These are phyloP conservation scores for Umbellularia californica DNA, from an alignment of 164 flowering plant genomes.

Conservation along the genomic window DNA sequence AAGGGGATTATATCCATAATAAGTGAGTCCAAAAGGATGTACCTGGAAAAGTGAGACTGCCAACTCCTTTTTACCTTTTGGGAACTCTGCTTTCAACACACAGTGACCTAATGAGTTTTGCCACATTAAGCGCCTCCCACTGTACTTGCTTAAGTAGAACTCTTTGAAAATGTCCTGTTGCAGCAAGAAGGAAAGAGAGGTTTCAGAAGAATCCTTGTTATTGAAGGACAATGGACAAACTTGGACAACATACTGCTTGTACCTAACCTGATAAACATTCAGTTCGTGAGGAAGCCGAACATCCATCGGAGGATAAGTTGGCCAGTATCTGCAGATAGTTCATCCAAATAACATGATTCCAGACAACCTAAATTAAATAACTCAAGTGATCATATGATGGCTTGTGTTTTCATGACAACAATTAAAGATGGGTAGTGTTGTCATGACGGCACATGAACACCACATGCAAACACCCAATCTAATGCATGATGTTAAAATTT, in stretches of 20 bases:
- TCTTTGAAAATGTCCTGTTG: slow-evolving; percentile 88
- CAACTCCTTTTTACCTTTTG: slow-evolving; percentile 89
- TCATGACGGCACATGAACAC: too few species aligned
- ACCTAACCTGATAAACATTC: slow-evolving; percentile 79
- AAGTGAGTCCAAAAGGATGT: slow-evolving; percentile 10
- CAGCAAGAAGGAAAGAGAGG: slow-evolving; percentile 3
- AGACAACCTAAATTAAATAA: neutral
- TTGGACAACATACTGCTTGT: neutral
- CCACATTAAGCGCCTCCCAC: slow-evolving; percentile 96
- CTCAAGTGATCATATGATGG: neutral
- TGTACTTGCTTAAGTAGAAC: slow-evolving; percentile 84
- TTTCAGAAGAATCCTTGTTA: neutral
- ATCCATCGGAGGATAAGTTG: slow-evolving; percentile 97
- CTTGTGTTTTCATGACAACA: neutral
- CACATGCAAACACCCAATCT: neutral
- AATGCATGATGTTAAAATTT: neutral
- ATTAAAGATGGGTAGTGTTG: neutral
- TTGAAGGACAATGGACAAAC: neutral
- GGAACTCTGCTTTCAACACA: slow-evolving; percentile 81
- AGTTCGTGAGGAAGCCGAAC: slow-evolving; percentile 89
- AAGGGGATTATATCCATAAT: neutral
- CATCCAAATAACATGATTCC: neutral
- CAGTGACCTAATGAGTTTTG: slow-evolving; percentile 93
- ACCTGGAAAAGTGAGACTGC: slow-evolving; percentile 96
- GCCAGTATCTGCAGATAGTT: slow-evolving; percentile 70